Evolutionary conservation across 257 asterid species (phyloP).

Genomic region (Linderniella brevidens): DNA sequence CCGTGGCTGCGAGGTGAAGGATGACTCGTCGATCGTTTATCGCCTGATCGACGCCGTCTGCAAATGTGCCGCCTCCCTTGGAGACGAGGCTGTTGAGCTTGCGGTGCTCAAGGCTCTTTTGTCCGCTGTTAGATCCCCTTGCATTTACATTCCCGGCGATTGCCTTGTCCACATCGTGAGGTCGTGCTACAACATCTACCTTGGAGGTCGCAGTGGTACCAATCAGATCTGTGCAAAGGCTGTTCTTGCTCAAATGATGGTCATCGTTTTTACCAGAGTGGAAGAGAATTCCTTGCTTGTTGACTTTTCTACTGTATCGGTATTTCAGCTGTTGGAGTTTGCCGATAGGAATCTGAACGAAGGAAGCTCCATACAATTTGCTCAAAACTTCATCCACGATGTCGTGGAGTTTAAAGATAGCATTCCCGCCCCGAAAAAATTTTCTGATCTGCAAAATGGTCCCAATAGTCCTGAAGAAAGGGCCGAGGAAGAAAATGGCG

Average conservation of each 20-base stretch:
- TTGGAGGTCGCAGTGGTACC: slow-evolving; percentile 89
- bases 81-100: slow-evolving; percentile 70
- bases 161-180: slow-evolving; percentile 69
- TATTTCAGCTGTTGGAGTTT: slow-evolving; percentile 69
- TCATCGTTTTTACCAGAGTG: slow-evolving; percentile 69
- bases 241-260: slow-evolving; percentile 92
- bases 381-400: slow-evolving; percentile 64
- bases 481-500: slow-evolving; percentile 18
- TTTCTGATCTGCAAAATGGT: slow-evolving; percentile 25
- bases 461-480: slow-evolving; percentile 10
- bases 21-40: slow-evolving; percentile 30
- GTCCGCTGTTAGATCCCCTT: slow-evolving; percentile 72
- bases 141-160: slow-evolving; percentile 54
- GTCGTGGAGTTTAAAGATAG: slow-evolving; percentile 59
- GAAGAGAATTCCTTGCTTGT: slow-evolving; percentile 53
- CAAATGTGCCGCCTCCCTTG: slow-evolving; percentile 43
- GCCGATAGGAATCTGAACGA: slow-evolving; percentile 85
- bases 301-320: slow-evolving; percentile 47
- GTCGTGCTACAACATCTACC: slow-evolving; percentile 88
- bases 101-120: slow-evolving; percentile 67
- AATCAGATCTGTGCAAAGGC: slow-evolving; percentile 98
- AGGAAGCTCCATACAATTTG: slow-evolving; percentile 77
- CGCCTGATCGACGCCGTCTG: slow-evolving; percentile 65
- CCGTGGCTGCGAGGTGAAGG: slow-evolving; percentile 49
- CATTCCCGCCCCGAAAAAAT: slow-evolving; percentile 20